These are phyloP conservation scores for Annulohypoxylon moriforme DNA, from an alignment of 495 filamentous ascomycete species.

Conservation along the genomic window DNA sequence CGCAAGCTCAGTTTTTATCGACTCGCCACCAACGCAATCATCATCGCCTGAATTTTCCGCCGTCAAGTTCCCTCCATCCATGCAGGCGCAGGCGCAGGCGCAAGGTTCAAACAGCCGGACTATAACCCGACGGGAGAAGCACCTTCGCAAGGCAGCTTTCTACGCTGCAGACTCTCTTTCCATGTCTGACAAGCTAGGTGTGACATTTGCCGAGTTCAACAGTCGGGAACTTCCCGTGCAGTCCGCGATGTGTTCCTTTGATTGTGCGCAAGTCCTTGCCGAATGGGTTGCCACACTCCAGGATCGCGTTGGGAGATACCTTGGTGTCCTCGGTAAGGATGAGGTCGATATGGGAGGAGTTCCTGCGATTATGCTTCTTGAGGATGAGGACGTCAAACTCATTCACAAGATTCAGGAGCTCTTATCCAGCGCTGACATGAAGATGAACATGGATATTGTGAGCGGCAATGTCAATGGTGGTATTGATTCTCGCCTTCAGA, in stretches of 20 bases:
- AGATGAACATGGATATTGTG: constrained; percentile 71
- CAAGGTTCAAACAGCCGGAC: constrained; percentile 46
- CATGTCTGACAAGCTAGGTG: constrained; percentile 88
- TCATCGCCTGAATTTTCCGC: constrained; percentile 63
- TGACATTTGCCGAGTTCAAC: constrained; percentile 86
- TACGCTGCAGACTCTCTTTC: constrained; percentile 93
- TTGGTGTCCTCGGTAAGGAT: constrained; percentile 88
- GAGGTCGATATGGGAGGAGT: constrained; percentile 80
- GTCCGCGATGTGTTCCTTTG: constrained; percentile 92
- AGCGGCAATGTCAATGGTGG: constrained; percentile 56
- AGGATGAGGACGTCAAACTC: constrained; percentile 91
- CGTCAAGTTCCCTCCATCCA: constrained; percentile 48
- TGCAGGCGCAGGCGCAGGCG: constrained; percentile 42
- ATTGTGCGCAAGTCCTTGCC: constrained; percentile 95
- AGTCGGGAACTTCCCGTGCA: constrained; percentile 93
- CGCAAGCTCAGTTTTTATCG: constrained; percentile 61
- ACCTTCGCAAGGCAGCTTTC: constrained; percentile 91
- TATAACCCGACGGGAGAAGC: constrained; percentile 74
- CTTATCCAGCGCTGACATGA: constrained; percentile 79
- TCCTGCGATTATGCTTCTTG: constrained; percentile 87
- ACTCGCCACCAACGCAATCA: constrained; percentile 65
- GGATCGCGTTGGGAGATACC: constrained; percentile 87
- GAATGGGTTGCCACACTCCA: constrained; percentile 97
- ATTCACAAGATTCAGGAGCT: constrained; percentile 87
- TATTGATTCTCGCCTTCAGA: constrained; percentile 65